Conservation (phyloP, 352 stramenopile species). For the Phytopythium montanum region DNA sequence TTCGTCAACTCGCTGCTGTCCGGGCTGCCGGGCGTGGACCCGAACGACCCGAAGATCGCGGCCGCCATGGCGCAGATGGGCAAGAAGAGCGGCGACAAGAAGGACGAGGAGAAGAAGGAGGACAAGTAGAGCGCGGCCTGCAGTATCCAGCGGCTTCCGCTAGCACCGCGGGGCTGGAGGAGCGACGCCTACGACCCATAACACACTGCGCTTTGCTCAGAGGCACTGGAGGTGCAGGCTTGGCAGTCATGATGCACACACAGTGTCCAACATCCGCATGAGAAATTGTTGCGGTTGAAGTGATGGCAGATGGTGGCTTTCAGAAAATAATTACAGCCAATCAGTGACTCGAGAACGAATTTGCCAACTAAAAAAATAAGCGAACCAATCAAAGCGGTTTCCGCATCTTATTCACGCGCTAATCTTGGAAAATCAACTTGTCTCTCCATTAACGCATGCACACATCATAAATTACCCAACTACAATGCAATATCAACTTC, state of each 20-base stretch:
- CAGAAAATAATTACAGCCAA: too few species aligned
- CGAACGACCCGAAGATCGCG: conserved; percentile 91
- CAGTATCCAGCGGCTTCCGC: not conserved
- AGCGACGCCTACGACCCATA: not conserved
- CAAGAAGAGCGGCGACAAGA: conserved; percentile 79
- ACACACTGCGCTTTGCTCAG: not conserved
- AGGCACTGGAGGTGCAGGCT: not conserved
- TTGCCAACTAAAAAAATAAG: not conserved
- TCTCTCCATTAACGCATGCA: not conserved
- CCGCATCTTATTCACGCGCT: not conserved
- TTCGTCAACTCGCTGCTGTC: conserved; percentile 90
- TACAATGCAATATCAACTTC: not conserved
- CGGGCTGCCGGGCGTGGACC: conserved; percentile 87
- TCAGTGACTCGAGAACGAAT: too few species aligned
- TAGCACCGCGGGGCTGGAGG: not conserved
- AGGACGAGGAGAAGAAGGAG: conserved; percentile 84
- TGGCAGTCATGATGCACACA: not conserved
- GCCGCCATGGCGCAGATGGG: conserved; percentile 87
- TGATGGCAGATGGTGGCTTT: too few species aligned
- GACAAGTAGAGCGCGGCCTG: conserved; percentile 52
- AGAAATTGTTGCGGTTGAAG: not conserved
- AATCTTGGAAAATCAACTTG: not conserved
- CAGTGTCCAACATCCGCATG: not conserved
- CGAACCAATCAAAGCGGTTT: not conserved
- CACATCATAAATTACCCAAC: not conserved